phyloP scores from a whole-genome alignment of 495 filamentous ascomycete genomes.

The Neurospora sp. region DNA sequence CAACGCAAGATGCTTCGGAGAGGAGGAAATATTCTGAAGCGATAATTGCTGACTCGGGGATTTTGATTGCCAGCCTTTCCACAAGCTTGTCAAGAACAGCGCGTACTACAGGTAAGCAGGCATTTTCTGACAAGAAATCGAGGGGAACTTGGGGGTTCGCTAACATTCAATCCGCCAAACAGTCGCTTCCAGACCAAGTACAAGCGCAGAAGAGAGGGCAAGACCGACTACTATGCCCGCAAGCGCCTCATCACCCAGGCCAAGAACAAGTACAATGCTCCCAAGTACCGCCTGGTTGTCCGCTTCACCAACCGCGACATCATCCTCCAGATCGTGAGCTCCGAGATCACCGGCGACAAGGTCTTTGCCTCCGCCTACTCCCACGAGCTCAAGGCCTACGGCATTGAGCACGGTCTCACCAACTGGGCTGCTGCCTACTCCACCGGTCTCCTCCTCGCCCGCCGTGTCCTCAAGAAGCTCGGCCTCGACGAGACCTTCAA shows the following conservation, averaged over 20 bases:
- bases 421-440: constrained; percentile 99
- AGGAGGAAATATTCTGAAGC: constrained; percentile 64
- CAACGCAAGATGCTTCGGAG: constrained; percentile 96
- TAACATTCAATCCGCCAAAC: constrained; percentile 15
- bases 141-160: not conserved
- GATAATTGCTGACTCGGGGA: constrained; percentile 95
- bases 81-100: constrained; percentile 92
- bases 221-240: constrained; percentile 99
- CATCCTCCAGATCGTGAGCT: constrained; percentile 92
- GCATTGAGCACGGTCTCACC: constrained; percentile 95
- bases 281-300: constrained; percentile 99
- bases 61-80: constrained; percentile 62
- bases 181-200: constrained; percentile 99
- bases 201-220: constrained; percentile 89
- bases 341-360: constrained; percentile 97
- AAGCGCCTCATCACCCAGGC: constrained; percentile 99
- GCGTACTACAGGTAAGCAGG: constrained; percentile 87
- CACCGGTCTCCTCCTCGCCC: constrained; percentile 92
- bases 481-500: constrained; percentile 80
- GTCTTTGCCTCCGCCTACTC: constrained; percentile 86
- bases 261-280: constrained; percentile 99
- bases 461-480: constrained; percentile 93
- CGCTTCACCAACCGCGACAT: constrained; percentile 99
- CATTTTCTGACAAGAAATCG: not conserved
- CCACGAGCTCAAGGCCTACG: constrained; percentile 95